Percentiles rank a stretch among this genome's conserved stretches.
These are phyloP conservation scores for Cyphellophora europaea DNA, from an alignment of 2,329 filamentous ascomycete genomes.

Conservation along the genomic window DNA sequence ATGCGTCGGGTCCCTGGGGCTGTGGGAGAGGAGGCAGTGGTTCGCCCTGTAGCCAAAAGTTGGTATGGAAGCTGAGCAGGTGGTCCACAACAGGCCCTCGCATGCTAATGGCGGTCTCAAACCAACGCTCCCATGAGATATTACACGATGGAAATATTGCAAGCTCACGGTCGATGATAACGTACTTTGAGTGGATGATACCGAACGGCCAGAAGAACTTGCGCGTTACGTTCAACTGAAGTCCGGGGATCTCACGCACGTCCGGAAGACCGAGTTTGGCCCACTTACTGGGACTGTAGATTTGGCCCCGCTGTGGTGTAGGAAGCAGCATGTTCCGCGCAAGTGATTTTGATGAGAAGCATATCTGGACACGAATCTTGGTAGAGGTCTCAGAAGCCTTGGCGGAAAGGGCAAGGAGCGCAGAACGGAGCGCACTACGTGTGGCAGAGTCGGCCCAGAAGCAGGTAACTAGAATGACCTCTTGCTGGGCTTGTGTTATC, in stretches of 20 bases:
- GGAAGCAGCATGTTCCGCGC: slow-evolving; percentile 69
- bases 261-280: slow-evolving; percentile 54
- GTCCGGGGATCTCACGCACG: slow-evolving; percentile 42
- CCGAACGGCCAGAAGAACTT: slow-evolving; percentile 72
- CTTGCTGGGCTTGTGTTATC: slow-evolving; percentile 43
- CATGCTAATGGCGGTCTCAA: slow-evolving; percentile 65
- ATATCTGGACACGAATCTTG: slow-evolving; percentile 57
- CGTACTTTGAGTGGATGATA: slow-evolving; percentile 81
- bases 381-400: slow-evolving; percentile 27
- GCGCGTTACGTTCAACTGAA: slow-evolving; percentile 65
- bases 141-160: slow-evolving; percentile 73
- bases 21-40: slow-evolving; percentile 1
- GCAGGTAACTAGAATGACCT: slow-evolving; percentile 70
- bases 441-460: slow-evolving; percentile 67
- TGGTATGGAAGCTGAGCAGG: slow-evolving; percentile 58
- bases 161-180: slow-evolving; percentile 58
- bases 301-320: slow-evolving; percentile 50
- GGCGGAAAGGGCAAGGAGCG: slow-evolving; percentile 51
- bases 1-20: neutral
- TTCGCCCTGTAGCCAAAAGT: slow-evolving; percentile 51
- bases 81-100: slow-evolving; percentile 51
- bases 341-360: slow-evolving; percentile 65
- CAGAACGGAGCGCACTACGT: slow-evolving; percentile 45
- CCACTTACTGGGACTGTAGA: slow-evolving; percentile 55
- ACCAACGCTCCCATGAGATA: slow-evolving; percentile 80